Evolutionary conservation across 1,139 yeast species (phyloP), one percentile per base, ranked within the genome.

Genomic region (Magnusiomyces suaveolens): DNA sequence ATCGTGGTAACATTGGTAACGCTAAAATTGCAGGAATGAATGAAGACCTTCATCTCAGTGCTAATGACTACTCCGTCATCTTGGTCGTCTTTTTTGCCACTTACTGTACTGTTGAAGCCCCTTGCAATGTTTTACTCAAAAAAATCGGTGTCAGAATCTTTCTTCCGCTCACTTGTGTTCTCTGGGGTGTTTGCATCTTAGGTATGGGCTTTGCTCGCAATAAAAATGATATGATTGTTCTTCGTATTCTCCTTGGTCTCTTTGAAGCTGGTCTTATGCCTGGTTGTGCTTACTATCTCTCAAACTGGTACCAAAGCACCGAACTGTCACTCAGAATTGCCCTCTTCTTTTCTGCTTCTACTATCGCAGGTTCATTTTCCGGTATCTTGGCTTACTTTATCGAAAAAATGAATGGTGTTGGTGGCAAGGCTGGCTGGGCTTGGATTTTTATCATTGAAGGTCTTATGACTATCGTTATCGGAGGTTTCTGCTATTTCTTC

Each of bases 371-470:
- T 2, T 62, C 60, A 24, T 59, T 59, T 29, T 56, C 72, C 43
- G 83, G 83, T 16, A 72, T 76, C 54, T 75, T 81, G 57, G 79
- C 82, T 24, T 75, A 83, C 25, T 78, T 81, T 52, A 78, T 71
- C 60, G 68, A 75, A 57, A 64, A 72, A 46, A 66, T 84, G 62
- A 74, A 76, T 54, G 83, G 82, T 48, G 70, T 67, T 6, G 70
- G 69, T 48, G 88, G 88, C 1, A 66, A 79, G 46, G 75, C 76
- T 6, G 82, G 88, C 33, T 85, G 94, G 94, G 78, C 83, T 68
- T 85, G 92, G 92, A 79, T 84, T 67, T 85, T 83, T 64, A 78
- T 86, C 52, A 75, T 86, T 55, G 88, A 84, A 67, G 87, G 88
- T 38, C 69, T 82, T 44, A 74, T 83, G 46, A 81, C 88, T 1